A percentile compares a stretch with the other conserved stretches of the same genome.
These are phyloP conservation scores for Boletus eberwhitei DNA, from an alignment of 768 basidiomycete species.

Conservation along the genomic window DNA sequence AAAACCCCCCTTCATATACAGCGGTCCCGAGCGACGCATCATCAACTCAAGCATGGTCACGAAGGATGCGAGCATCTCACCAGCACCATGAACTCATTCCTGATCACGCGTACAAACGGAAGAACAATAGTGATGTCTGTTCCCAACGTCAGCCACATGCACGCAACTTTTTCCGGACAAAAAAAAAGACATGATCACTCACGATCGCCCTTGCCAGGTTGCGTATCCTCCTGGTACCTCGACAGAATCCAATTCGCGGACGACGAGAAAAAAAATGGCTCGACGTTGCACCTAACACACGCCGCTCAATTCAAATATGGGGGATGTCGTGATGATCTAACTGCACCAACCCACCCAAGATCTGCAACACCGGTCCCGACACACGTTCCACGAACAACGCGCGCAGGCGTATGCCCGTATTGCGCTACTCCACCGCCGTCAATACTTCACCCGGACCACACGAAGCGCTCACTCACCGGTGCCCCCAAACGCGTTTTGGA, in stretches of 20 bases:
- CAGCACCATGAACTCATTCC: constrained; percentile 7
- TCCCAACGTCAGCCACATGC: constrained; percentile 9
- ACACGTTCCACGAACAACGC: constrained; percentile 32
- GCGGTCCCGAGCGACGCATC: not conserved
- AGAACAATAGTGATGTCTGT: constrained; percentile 49
- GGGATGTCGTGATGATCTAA: no score
- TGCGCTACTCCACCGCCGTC: not conserved
- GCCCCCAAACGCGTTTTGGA: constrained; percentile 32
- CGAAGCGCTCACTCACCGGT: constrained; percentile 30
- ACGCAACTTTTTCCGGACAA: no score
- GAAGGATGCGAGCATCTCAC: not conserved
- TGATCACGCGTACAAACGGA: constrained; percentile 36
- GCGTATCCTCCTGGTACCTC: constrained; percentile 47
- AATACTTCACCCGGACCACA: not conserved
- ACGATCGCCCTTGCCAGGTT: constrained; percentile 46
- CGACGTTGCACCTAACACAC: constrained; percentile 31
- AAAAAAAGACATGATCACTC: constrained; percentile 15
- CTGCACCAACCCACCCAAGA: constrained; percentile 27
- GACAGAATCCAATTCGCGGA: constrained; percentile 57
- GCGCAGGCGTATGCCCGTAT: constrained; percentile 18
- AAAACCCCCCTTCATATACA: not conserved
- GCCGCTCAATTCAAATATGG: not conserved
- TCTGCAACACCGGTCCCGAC: constrained; percentile 30
- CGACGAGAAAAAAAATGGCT: constrained; percentile 38
- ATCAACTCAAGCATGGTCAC: not conserved